These are phyloP conservation scores for Coffea humblotiana DNA, from an alignment of 305 asterid genomes.

Conservation along the genomic window DNA sequence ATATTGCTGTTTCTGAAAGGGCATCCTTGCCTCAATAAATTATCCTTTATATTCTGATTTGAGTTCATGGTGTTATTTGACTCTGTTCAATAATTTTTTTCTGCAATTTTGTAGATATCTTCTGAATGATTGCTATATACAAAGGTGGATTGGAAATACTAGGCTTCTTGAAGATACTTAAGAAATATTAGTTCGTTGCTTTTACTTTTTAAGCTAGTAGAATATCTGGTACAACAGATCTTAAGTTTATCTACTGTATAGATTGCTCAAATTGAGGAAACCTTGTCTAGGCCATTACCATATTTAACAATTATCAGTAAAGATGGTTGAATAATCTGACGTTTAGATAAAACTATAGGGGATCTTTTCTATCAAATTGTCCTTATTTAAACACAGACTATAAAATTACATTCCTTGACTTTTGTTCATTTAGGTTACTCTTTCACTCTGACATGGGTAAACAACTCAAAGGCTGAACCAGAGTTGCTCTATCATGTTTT, in stretches of 20 bases:
- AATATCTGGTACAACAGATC: not conserved
- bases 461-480: slow-evolving; percentile 45
- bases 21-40: not conserved
- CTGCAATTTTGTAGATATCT: not conserved
- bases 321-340: not conserved
- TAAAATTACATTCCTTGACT: not conserved
- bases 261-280: not conserved
- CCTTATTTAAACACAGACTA: not conserved
- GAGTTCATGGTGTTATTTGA: not conserved
- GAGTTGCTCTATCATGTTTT: slow-evolving; percentile 56
- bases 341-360: not conserved
- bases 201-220: not conserved
- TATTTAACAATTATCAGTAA: not conserved
- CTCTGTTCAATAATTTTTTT: not conserved
- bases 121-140: not conserved
- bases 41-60: not conserved
- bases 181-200: not conserved
- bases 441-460: slow-evolving; percentile 70
- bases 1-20: not conserved
- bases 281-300: not conserved
- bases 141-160: not conserved
- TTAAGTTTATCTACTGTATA: not conserved
- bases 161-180: not conserved
- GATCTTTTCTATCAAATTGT: not conserved
- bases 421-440: slow-evolving; percentile 58